Conservation (phyloP, 2,329 filamentous ascomycete genomes). For the Arthrobotrys iridis region DNA sequence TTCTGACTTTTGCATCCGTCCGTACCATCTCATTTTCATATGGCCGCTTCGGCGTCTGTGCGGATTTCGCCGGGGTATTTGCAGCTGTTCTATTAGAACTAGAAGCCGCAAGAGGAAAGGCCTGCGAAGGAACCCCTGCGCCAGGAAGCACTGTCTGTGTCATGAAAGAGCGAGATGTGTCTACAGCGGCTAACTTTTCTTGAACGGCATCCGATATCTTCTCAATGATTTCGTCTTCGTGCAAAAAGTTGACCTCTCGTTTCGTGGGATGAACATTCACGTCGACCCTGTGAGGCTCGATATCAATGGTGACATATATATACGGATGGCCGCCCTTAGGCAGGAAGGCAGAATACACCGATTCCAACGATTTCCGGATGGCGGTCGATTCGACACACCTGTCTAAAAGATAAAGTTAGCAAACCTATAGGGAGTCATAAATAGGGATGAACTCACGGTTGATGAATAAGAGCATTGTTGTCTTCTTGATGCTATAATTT, state of each 20-base stretch:
- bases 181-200: conserved; percentile 81
- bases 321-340: conserved; percentile 96
- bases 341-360: conserved; percentile 85
- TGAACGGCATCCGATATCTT: conserved; percentile 83
- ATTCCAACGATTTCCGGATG: conserved; percentile 89
- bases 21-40: conserved; percentile 90
- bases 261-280: conserved; percentile 99
- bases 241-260: conserved; percentile 93
- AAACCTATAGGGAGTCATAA: not conserved
- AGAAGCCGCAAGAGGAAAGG: not conserved
- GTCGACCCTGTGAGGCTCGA: conserved; percentile 90
- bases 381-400: conserved; percentile 88
- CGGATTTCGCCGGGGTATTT: conserved; percentile 32
- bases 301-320: conserved; percentile 88
- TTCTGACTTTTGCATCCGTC: conserved; percentile 86
- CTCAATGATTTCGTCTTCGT: conserved; percentile 95
- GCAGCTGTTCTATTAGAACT: conserved; percentile 59
- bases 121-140: conserved; percentile 62
- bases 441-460: conserved; percentile 67
- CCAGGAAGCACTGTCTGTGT: conserved; percentile 89
- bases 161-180: conserved; percentile 92
- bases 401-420: conserved; percentile 62
- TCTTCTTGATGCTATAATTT: conserved; percentile 93
- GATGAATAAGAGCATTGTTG: conserved; percentile 88
- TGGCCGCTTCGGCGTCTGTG: conserved; percentile 66